Evolutionary conservation across 768 basidiomycete species (phyloP), one percentile per base, ranked within the genome.

Genomic region (Heimioporus sp.): DNA sequence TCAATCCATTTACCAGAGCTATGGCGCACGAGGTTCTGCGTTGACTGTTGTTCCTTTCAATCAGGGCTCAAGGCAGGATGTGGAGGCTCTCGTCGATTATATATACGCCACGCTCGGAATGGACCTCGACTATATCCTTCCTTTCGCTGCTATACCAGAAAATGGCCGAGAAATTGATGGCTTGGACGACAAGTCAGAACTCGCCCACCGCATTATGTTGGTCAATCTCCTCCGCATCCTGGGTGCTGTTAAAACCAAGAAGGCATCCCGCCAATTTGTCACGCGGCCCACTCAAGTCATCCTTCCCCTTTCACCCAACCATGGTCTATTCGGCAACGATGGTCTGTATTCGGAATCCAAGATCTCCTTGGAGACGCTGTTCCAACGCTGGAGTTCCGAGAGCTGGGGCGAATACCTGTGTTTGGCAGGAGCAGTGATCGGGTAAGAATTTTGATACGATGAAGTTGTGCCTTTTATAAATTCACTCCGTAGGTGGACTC

Each of bases 381-480:
- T 99, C 87, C 90, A 96, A 69, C 85, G 97, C 36, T 99, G 97
- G 97, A 85, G 76, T 49, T 95, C 96, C 1, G 97, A 99, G 71
- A 94, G 91, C 70, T 99, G 97, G 97, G 96, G 96, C 53, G 95
- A 98, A 73, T 98, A 99, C 69, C 81, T 99, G 31, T 97, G 97
- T 72, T 81, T 99, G 47, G 95, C 95, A 41, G 97, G 97, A 44
- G 96, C 97, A 36, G 96, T 99, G 56, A 98, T 99, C 58, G 97
- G 94, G 92, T 91, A 70, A 55, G 87, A 66, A 43, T 43, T 38
- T 52, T 35, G 42, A 41, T 16, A 19, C 10, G 21, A 48, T 37
- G 57, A 28, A 49, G 16, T 60, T 43, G 51, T 49, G 53, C 44
- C 48, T 28, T 13, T n/a, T 32, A 9, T 38, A 36, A 49, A 10